Evolutionary conservation across 352 stramenopile genomes (phyloP), one percentile per base, ranked within the genome.

Genomic region (Globisporangium carolinianum): DNA sequence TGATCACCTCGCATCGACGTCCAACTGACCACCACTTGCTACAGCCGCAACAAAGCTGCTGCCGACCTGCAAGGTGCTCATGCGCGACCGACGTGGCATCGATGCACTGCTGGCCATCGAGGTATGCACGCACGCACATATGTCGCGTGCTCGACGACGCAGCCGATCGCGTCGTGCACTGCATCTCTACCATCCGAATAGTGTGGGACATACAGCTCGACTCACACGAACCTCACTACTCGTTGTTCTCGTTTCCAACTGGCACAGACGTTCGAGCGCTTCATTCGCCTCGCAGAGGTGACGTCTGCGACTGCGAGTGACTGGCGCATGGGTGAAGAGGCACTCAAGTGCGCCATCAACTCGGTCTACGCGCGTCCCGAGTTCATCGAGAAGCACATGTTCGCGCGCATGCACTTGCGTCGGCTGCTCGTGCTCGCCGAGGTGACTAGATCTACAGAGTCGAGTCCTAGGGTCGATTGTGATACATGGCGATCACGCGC

Each of bases 281-380:
- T 86, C 35, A 24, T 87, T 1, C 6, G 15, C 1, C 32, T 76
- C 2, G 66, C 66, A 50, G 67, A 72, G 48, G 12, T 15, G 42
- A 6, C 57, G 5, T 14, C 18, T 8, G 51, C 47, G 35, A 48
- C 15, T n/a, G 1, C 58, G 18, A 49, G 9, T 11, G 63, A 69
- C 8, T 67, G 63, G 58, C 42, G 46, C 3, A 57, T 72, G 5
- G 66, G 59, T 6, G 77, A 84, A 65, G 79, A 86, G 66, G 68
- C 74, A 35, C 57, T 90, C 51, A 90, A 86, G 60, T 90, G 79
- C 65, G 63, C 71, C 47, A 78, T 90, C 54, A 90, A 90, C 51
- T 84, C 70, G 24, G 67, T 88, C 8, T 86, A 82, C 58, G 78
- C 63, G 35, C 67, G 79, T 6, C 75, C 73, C 6, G 72, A 83